Base-by-base conservation (phyloP, 1,284 basidiomycete genomes). In the Cutaneotrichosporon daszewskae region DNA sequence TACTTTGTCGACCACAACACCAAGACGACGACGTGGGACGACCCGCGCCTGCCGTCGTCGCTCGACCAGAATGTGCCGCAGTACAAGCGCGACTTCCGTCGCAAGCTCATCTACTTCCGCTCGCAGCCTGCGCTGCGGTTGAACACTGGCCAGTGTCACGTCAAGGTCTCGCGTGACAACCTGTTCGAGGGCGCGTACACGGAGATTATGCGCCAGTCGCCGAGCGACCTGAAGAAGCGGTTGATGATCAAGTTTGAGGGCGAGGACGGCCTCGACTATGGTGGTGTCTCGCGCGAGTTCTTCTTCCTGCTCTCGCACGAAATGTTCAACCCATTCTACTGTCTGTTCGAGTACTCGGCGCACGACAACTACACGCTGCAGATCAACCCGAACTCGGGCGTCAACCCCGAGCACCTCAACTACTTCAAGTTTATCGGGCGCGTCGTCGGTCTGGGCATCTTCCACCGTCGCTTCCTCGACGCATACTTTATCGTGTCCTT, bases 381-480 rank as follows among this genome's bases (percentile, higher is more conserved):
- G 74, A 94, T 96, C 74, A 96, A 96, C 72, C 91, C 91, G 39
- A 91, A 92, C 57, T 95, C 90, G 13, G 89, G 87, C 45, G 89
- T 98, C 66, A 98, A 98, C 71, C 95, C 94, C 0, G 95, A 99
- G 69, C 95, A 99, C 72, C 73, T 99, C 59, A 96, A 91, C 75
- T 99, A 98, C 76, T 98, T 98, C 83, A 96, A 95, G 76, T 98
- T 98, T 70, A 96, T 97, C 54, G 94, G 95, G 16, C 82, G 95
- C 42, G 84, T 85, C 50, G 77, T 97, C 55, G 94, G 92, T 49
- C 79, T 97, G 17, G 92, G 89, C 44, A 95, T 98, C 69, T 99
- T 96, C 83, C 95, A 99, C 71, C 82, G 92, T 57, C 84, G 94
- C 10, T 98, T 98, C 83, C 76, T 99, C 43, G 95, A 99, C 64